A percentile compares a stretch with the other conserved stretches of the same genome.
Evolutionary conservation across 805 yeast genomes (phyloP).

Genomic region (Metschnikowia hibisci): DNA sequence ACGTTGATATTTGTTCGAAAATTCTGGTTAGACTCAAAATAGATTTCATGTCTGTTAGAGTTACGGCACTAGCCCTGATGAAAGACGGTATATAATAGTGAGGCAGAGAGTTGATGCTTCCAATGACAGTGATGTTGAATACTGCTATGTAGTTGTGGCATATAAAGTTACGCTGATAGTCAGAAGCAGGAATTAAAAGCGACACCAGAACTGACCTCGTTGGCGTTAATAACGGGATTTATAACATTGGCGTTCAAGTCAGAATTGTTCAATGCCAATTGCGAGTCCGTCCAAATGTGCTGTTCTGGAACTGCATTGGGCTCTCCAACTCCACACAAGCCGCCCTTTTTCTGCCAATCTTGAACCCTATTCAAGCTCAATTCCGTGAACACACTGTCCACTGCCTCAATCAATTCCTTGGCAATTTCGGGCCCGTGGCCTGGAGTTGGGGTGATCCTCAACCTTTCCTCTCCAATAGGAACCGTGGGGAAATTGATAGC

Average conservation of each 20-base stretch:
- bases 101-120: not conserved
- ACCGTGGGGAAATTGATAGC: slow-evolving; percentile 99
- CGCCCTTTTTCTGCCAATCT: slow-evolving; percentile 79
- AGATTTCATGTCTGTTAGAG: too few relatives aligned
- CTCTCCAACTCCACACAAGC: slow-evolving; percentile 87
- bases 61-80: too few relatives aligned
- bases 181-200: not conserved
- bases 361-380: slow-evolving; percentile 68
- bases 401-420: slow-evolving; percentile 70
- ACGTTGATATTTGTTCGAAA: too few relatives aligned
- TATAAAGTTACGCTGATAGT: not conserved
- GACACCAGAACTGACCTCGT: slow-evolving; percentile 72
- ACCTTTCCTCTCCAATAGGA: slow-evolving; percentile 90
- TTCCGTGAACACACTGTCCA: slow-evolving; percentile 76
- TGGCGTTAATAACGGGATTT: slow-evolving; percentile 57
- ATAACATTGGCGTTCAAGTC: slow-evolving; percentile 66
- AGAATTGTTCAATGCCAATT: slow-evolving; percentile 57
- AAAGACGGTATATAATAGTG: too few relatives aligned
- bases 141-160: not conserved
- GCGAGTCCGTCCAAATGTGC: slow-evolving; percentile 87
- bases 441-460: slow-evolving; percentile 98
- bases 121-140: not conserved
- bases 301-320: slow-evolving; percentile 40
- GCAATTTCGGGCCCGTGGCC: slow-evolving; percentile 81
- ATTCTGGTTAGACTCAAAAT: too few relatives aligned